Percentiles rank a stretch among this genome's conserved stretches.
phyloP scores from a whole-genome alignment of 2,329 filamentous ascomycete genomes.

The Mycocentrospora acerina region DNA sequence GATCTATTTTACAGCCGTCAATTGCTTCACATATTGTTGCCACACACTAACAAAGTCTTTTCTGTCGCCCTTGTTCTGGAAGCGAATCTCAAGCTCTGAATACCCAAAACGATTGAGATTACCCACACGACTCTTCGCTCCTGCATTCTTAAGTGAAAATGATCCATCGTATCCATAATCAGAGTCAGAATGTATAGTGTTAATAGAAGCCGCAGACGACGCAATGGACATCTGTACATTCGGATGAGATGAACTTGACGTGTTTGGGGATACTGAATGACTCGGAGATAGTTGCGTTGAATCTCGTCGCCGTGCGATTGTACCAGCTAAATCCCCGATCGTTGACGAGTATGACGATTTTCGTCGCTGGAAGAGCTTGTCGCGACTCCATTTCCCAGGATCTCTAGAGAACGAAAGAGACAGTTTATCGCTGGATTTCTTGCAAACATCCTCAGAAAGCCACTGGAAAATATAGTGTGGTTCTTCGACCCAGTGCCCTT shows the following conservation, averaged over 20 bases:
- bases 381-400: slow-evolving; percentile 23
- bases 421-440: slow-evolving; percentile 24
- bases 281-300: slow-evolving; percentile 2
- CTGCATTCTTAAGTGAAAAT: no score
- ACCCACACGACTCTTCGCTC: slow-evolving; percentile 3
- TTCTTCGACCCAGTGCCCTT: slow-evolving; percentile 38
- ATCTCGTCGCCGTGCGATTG: slow-evolving; percentile 3
- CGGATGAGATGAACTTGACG: slow-evolving; percentile 7
- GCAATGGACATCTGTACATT: slow-evolving; percentile 15
- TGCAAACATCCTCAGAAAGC: slow-evolving; percentile 25
- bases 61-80: slow-evolving; percentile 27
- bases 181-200: slow-evolving; percentile 12
- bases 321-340: background rate
- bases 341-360: slow-evolving; percentile 15
- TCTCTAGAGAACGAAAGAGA: slow-evolving; percentile 33
- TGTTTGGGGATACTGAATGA: slow-evolving; percentile 12
- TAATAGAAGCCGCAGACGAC: slow-evolving; percentile 11
- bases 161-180: slow-evolving; percentile 3
- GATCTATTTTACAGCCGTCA: no score
- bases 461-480: slow-evolving; percentile 36
- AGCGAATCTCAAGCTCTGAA: slow-evolving; percentile 29
- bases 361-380: slow-evolving; percentile 27
- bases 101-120: slow-evolving; percentile 31
- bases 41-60: slow-evolving; percentile 31
- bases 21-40: slow-evolving; percentile 23